phyloP scores from a whole-genome alignment of 768 basidiomycete genomes.

The Termitomyces heimii region DNA sequence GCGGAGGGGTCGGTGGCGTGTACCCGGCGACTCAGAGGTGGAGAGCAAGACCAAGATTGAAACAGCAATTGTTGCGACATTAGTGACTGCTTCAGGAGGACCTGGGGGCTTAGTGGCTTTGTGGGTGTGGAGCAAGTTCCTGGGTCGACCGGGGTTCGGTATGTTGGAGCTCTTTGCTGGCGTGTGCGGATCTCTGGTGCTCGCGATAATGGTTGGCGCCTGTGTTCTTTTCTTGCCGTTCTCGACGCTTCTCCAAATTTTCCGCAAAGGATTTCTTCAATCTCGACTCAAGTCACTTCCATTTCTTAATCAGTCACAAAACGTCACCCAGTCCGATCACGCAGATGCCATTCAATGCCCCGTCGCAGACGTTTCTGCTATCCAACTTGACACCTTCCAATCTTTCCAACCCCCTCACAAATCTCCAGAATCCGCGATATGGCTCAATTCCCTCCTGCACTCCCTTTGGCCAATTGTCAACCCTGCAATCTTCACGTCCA shows the following conservation, averaged over 20 bases:
- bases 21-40: constrained; percentile 21
- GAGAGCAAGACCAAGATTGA: constrained; percentile 23
- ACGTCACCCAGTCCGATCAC: neutral
- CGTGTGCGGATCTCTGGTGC: constrained; percentile 18
- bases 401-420: neutral
- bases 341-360: neutral
- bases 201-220: constrained; percentile 22
- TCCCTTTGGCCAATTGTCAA: constrained; percentile 73
- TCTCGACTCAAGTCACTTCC: neutral
- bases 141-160: constrained; percentile 12
- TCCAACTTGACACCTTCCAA: neutral
- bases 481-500: constrained; percentile 52
- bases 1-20: constrained; percentile 26
- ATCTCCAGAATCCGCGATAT: constrained; percentile 34
- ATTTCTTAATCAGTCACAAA: neutral
- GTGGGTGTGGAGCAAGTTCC: constrained; percentile 15
- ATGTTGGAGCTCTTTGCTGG: constrained; percentile 17
- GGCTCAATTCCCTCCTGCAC: constrained; percentile 61
- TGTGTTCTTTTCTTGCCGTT: constrained; percentile 12
- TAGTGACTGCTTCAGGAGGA: constrained; percentile 21
- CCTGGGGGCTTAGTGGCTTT: constrained; percentile 18
- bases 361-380: neutral
- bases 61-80: constrained; percentile 24
- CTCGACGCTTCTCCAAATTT: neutral
- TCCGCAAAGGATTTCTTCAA: neutral